Percentiles rank a stretch among this genome's conserved stretches.
Conservation (phyloP, 805 yeast species). For the Kazachstania psychrophila region DNA sequence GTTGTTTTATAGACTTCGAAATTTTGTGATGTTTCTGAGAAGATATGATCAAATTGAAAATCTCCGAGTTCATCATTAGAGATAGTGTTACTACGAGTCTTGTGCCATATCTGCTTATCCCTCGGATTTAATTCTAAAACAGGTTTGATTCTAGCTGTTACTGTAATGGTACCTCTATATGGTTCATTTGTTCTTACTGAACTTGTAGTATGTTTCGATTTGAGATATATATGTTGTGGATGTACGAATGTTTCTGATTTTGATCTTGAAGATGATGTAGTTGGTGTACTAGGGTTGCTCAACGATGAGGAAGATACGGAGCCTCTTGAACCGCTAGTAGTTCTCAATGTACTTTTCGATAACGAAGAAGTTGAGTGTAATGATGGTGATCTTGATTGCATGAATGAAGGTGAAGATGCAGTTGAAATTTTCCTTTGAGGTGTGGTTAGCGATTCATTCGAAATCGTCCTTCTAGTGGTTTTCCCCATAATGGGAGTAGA, state of each 20-base stretch:
- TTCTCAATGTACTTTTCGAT: slow-evolving; percentile 6
- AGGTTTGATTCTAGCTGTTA: slow-evolving; percentile 73
- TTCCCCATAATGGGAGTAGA: no score
- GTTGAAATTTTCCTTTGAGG: no score
- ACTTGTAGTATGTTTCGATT: background rate
- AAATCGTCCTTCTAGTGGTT: no score
- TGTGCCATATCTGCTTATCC: background rate
- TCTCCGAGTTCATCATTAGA: slow-evolving; percentile 51
- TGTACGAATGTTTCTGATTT: slow-evolving; percentile 4
- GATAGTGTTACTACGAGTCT: slow-evolving; percentile 27
- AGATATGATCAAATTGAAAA: slow-evolving; percentile 73
- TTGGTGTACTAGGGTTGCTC: slow-evolving; percentile 3
- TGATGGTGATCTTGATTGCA: slow-evolving; percentile 16
- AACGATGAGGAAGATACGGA: no score
- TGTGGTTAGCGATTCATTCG: no score
- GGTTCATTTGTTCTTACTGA: slow-evolving; percentile 8
- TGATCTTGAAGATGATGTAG: slow-evolving; percentile 3
- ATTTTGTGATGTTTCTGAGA: slow-evolving; percentile 36
- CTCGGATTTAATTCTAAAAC: background rate
- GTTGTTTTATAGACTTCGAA: slow-evolving; percentile 47
- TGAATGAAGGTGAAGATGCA: slow-evolving; percentile 2
- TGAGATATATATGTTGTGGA: slow-evolving; percentile 1
- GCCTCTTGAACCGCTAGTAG: slow-evolving; percentile 5
- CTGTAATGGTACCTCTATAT: slow-evolving; percentile 66
- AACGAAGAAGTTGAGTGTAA: slow-evolving; percentile 14